Evolutionary conservation across 768 basidiomycete species (phyloP), one percentile per base, ranked within the genome.

Genomic region (Tylopilus cervinicoccineus): DNA sequence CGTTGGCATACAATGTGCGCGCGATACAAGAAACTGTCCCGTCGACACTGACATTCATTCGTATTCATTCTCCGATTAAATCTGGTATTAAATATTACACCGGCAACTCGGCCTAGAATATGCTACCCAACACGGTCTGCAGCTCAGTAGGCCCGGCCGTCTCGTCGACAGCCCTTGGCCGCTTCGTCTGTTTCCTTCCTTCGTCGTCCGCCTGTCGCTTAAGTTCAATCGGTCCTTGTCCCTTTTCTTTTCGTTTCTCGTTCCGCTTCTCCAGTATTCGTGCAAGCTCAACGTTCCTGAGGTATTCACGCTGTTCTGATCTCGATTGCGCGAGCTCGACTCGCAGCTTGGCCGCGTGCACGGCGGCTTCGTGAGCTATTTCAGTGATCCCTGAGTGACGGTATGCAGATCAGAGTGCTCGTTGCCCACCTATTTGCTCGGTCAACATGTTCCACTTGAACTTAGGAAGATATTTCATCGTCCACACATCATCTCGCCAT

Each of bases 401-500:
- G 32, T 11, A 33, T 17, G 13, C 28, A 44, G 20, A 37, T 24
- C 11, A 47, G 33, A 38, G 5, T 3, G 23, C n/a, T 20, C 16
- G 13, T n/a, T 39, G 77, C 93, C 66, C 63, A 95, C 95, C 93
- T 58, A 99, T 86, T 77, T 97, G 95, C 69, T 98, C 96, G 6
- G 92, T 94, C 50, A 99, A 74, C 95, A 96, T 96, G 68, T 88
- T 84, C 96, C 96, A 99, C 61, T 94, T 96, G 76, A 98, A 99
- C 61, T 83, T 88, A 9, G 94, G 94, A 49, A 99, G 72, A 66
- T 99, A 99, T 64, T 95, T 95, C 93, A 98, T 95, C 48, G 96
- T 97, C 96, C 96, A 99, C 8, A 99, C 84, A 56, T 99, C 96
- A 62, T 98, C 95, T 63, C 91, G 76, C 90, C 92, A 97, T 49